Base-by-base conservation (phyloP, 306 rosid species). In the Cicer pinnatifidum region DNA sequence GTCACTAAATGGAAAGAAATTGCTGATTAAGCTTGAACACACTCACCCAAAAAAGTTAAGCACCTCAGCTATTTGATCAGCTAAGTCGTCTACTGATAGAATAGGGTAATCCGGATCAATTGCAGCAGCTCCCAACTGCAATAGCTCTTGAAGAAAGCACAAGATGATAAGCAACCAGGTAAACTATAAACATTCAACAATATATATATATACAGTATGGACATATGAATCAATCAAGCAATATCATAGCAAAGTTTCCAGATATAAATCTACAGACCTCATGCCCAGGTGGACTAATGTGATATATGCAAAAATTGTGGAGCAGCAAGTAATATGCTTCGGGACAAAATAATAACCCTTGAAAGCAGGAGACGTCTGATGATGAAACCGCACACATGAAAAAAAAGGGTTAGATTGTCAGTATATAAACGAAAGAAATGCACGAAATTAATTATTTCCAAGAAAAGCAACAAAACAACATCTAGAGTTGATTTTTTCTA, bases 261-360 rank as follows among this genome's bases (percentile, higher is more conserved):
- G 77, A 75, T 72, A 70, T 76, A 59, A 52, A 84, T 56, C 81
- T 73, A 87, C 86, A 79, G 84, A 94, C 99, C 99, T 94, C 99
- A 58, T 88, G 99, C 38, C 99, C 99, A 8, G 97, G 99, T 61
- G 99, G 99, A 85, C 96, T 94, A 60, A 94, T 89, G 78, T 94
- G 96, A 78, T 91, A 94, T 80, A 91, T 86, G 91, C 99, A 94
- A 81, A 94, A 94, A 84, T 94, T 94, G 89, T 94, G 97, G 67
- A 88, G 97, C 78, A 94, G 83, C 79, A 91, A 83, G 66, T 92
- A 91, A 85, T 90, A 90, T 17, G 91, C 91, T 84, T 94, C 95
- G 2, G 97, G 91, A 87, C 95, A 94, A 86, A 91, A 89, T 78
- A 94, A 81, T 78, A 94, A 84, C 77, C 97, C 96, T 84, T 89